A percentile compares a stretch with the other conserved stretches of the same genome.
Conservation (phyloP, 176 grass and related monocot species). For the Alloteropsis semialata region DNA sequence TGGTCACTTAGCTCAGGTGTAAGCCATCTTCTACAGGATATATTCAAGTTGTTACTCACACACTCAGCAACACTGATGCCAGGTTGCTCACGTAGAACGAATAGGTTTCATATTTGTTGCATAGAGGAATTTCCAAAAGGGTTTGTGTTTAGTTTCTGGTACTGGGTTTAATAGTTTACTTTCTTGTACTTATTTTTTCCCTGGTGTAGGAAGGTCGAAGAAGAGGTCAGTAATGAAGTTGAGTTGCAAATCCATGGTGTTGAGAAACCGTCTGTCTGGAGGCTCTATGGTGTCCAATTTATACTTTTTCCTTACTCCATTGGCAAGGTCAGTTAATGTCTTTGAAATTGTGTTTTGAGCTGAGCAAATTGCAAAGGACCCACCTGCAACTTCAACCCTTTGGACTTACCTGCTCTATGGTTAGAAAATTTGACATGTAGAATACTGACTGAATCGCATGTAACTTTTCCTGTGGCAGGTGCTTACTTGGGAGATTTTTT, state of each 20-base stretch:
- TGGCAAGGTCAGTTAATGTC: slow-evolving; percentile 61
- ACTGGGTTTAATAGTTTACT: background rate
- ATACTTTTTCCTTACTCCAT: slow-evolving; percentile 79
- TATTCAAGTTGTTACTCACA: too few species aligned
- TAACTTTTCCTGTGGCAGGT: slow-evolving; percentile 34
- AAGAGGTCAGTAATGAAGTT: slow-evolving; percentile 71
- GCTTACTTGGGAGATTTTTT: slow-evolving; percentile 61
- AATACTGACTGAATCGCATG: background rate
- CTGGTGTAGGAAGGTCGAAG: slow-evolving; percentile 67
- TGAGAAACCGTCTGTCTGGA: slow-evolving; percentile 87
- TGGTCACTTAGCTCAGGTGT: too few species aligned
- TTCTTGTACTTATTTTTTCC: slow-evolving; percentile 7
- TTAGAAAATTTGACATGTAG: slow-evolving; percentile 1
- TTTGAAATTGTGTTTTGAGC: slow-evolving; percentile 18
- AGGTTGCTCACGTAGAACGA: too few species aligned
- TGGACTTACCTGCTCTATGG: background rate
- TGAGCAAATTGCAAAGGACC: background rate
- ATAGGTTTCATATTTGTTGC: too few species aligned
- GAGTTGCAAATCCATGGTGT: slow-evolving; percentile 91
- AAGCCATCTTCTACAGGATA: too few species aligned
- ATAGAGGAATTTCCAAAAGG: too few species aligned
- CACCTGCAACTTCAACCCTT: background rate
- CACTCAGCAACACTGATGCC: too few species aligned
- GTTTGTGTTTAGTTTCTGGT: background rate
- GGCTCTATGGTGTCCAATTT: slow-evolving; percentile 75